phyloP scores from a whole-genome alignment of 2,329 filamentous ascomycete genomes.

The Ceratocystis harringtonii region DNA sequence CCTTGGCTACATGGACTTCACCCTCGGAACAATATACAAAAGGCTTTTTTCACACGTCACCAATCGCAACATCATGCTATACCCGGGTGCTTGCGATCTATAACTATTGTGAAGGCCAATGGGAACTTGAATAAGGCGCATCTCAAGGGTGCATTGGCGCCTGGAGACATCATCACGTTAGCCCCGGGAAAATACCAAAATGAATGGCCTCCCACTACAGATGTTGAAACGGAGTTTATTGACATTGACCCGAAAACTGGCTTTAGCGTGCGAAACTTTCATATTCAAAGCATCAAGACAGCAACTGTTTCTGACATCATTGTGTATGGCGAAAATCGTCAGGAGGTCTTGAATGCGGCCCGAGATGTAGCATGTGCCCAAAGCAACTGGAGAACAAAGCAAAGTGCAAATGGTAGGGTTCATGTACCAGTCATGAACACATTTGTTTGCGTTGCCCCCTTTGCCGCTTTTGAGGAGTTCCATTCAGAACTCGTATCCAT shows the following conservation, averaged over 20 bases:
- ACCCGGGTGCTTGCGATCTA: slow-evolving; percentile 54
- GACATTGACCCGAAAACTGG: slow-evolving; percentile 77
- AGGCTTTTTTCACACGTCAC: slow-evolving; percentile 74
- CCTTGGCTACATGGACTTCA: slow-evolving; percentile 94
- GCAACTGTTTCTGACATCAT: slow-evolving; percentile 83
- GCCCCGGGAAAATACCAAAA: slow-evolving; percentile 58
- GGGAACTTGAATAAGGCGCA: slow-evolving; percentile 59
- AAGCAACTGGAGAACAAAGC: slow-evolving; percentile 52
- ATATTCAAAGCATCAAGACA: slow-evolving; percentile 82
- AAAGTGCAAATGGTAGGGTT: slow-evolving; percentile 35
- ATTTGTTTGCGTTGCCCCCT: slow-evolving; percentile 54
- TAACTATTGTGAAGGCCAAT: slow-evolving; percentile 80
- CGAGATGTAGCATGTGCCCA: slow-evolving; percentile 65
- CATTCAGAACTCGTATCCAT: slow-evolving; percentile 59
- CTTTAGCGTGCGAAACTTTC: slow-evolving; percentile 93
- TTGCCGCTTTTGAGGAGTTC: slow-evolving; percentile 54
- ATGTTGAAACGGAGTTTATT: slow-evolving; percentile 46
- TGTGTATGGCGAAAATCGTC: slow-evolving; percentile 65
- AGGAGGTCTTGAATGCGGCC: slow-evolving; percentile 45
- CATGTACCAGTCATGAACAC: slow-evolving; percentile 61
- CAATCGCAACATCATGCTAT: slow-evolving; percentile 56
- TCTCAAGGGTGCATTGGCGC: slow-evolving; percentile 73
- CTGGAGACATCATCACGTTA: slow-evolving; percentile 8
- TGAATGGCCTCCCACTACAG: slow-evolving; percentile 17
- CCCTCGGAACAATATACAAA: slow-evolving; percentile 72